Evolutionary conservation across 352 stramenopile species (phyloP).

Genomic region (Phytopythium helicoides): DNA sequence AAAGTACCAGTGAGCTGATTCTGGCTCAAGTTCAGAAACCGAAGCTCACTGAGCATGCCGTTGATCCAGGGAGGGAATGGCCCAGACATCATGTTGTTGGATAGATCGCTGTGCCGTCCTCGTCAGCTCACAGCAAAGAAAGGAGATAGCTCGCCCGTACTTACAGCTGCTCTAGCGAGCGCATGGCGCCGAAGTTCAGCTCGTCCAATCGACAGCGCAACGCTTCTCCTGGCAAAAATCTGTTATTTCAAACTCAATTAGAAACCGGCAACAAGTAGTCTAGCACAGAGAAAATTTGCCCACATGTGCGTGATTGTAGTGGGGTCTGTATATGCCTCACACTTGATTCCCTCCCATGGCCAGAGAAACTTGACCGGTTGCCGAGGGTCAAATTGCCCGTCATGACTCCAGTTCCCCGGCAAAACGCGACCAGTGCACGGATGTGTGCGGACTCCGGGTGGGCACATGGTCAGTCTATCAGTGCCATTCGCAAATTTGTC

Average conservation of each 20-base stretch:
- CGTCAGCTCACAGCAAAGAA: background rate
- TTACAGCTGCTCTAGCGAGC: conserved; percentile 71
- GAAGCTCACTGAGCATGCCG: conserved; percentile 56
- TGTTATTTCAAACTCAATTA: conserved; percentile 8
- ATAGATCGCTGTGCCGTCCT: conserved; percentile 38
- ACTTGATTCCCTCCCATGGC: conserved; percentile 73
- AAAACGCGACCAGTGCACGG: conserved; percentile 63
- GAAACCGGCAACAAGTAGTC: background rate
- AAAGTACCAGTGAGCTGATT: conserved; percentile 51
- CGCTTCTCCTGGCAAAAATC: conserved; percentile 46
- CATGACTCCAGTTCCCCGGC: conserved; percentile 15
- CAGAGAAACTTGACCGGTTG: conserved; percentile 37
- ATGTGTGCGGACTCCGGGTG: conserved; percentile 46
- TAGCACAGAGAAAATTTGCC: background rate
- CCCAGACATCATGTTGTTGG: conserved; percentile 46
- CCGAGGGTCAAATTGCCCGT: conserved; percentile 1
- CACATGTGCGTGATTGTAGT: conserved; percentile 77
- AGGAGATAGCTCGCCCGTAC: too few species aligned
- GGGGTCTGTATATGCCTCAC: conserved; percentile 58
- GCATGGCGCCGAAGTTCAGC: conserved; percentile 61
- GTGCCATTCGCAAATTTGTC: conserved; percentile 8
- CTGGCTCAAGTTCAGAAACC: conserved; percentile 48
- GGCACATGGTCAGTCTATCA: conserved; percentile 25
- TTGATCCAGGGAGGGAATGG: conserved; percentile 57
- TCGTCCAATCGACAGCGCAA: conserved; percentile 50